Evolutionary conservation across 495 filamentous ascomycete genomes (phyloP), one percentile per base, ranked within the genome.

Genomic region (Hapsidospora chrysogenum): DNA sequence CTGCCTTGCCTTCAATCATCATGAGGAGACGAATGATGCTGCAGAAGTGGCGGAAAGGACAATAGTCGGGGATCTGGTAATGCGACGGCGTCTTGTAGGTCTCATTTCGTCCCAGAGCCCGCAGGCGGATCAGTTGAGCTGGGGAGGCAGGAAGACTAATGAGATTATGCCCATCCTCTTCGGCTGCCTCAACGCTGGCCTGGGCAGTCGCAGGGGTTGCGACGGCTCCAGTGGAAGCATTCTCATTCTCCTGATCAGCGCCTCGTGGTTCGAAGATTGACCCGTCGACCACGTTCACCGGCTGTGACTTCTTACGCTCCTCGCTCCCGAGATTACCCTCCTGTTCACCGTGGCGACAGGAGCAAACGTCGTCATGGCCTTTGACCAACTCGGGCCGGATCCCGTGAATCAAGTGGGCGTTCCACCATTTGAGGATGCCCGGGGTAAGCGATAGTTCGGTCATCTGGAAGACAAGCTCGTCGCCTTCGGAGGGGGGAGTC

Each of bases 21-120:
- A 60, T 52, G 9, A 80, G 52, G 3, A 79, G 50, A 8, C 72
- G 60, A 25, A 75, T 60, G 11, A 79, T 72, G 18, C 64, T 64
- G n/a, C 57, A 64, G 7, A 69, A 60, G 46, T 79, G 75, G 4
- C 76, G 66, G 19, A 65, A 54, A 0, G 60, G 60, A 15, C 70
- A 75, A 44, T 79, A 78, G 43, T 78, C 74, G 2, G 53, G 47
- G 9, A 62, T 50, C 16, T 36, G 43, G n/a, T 54, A 53, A 16
- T 41, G 49, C 3, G 34, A 1, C 1, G 50, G 45, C 48, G 14
- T 27, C 10, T 23, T 22, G 8, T 25, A 36, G 3, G 22, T 16
- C 17, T 16, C 20, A 9, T 23, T 36, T 16, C 23, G 13, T 2
- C 33, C 33, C 14, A 25, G 20, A 9, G 11, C 5, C 20, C 17